Evolutionary conservation across 441 rosid species (phyloP), one percentile per base, ranked within the genome.

Genomic region (Pelargonium australe): DNA sequence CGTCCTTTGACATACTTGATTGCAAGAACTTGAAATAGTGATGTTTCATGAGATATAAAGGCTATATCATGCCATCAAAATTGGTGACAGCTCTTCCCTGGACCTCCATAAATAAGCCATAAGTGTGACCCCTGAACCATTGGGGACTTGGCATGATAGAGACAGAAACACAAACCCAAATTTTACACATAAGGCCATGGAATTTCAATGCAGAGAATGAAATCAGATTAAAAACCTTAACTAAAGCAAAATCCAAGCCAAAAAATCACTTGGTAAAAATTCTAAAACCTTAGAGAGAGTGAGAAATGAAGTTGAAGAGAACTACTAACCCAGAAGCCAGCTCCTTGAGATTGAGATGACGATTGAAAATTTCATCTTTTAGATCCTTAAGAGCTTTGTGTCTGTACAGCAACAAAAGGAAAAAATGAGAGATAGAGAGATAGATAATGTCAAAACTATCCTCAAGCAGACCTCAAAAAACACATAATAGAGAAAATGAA

Each of bases 351-450:
- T 84, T 75, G 55, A 85, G 75, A 69, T 90, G 90, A 61, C 97
- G 87, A 57, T 87, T 82, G 65, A 84, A 86, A 64, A 95, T 82
- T 76, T 86, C 90, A 70, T 86, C 95, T 80, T 89, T 88, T 70
- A 86, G 90, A 86, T 95, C 96, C 80, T 95, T 95, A 73, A 81
- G 31, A 63, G 86, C 80, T 76, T 95, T 95, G 78, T 95, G 89
- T 91, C 99, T 95, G 85, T 73, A 66, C 53, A 78, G 66, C 60
- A 20, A 20, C 23, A 20, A 20, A 20, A 20, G 23, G 23, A 20
- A 20, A 20, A 20, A 20, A 20, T 0, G 23, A 20, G 23, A 20
- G 23, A 20, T 20, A 20, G 23, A 20, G 23, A 20, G 23, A 20
- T 0, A 20, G 23, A 20, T 1, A 66, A 65, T 67, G 68, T 40